These are phyloP conservation scores for Russula dissimulans DNA, from an alignment of 768 basidiomycete species.

Conservation along the genomic window DNA sequence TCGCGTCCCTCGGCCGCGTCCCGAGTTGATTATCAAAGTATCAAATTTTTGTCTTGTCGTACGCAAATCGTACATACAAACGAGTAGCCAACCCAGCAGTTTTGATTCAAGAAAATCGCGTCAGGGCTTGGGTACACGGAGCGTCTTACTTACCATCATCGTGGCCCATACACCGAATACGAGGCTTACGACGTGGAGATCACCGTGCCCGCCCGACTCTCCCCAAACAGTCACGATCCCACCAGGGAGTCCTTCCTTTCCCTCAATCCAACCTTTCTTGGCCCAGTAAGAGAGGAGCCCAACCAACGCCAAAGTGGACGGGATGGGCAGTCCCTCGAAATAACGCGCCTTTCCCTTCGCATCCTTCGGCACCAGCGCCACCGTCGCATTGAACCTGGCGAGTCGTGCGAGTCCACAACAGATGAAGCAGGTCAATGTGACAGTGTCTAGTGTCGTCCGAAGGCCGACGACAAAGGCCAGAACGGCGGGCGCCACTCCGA, in stretches of 20 bases:
- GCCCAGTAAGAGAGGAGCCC: conserved; percentile 73
- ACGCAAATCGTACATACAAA: background rate
- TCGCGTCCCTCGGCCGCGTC: background rate
- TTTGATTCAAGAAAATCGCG: background rate
- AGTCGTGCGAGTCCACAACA: conserved; percentile 95
- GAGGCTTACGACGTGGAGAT: conserved; percentile 71
- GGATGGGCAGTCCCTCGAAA: conserved; percentile 97
- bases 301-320: conserved; percentile 78
- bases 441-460: conserved; percentile 83
- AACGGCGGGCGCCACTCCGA: conserved; percentile 95
- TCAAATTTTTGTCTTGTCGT: too few relatives aligned
- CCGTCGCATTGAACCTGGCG: conserved; percentile 97
- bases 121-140: conserved; percentile 74
- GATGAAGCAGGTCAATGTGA: conserved; percentile 81
- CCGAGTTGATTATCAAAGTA: too few relatives aligned
- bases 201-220: conserved; percentile 60
- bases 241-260: conserved; percentile 62
- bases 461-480: conserved; percentile 87
- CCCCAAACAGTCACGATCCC: conserved; percentile 74
- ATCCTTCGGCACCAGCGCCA: conserved; percentile 88
- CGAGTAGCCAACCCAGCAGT: background rate
- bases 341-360: conserved; percentile 79
- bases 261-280: conserved; percentile 76
- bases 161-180: conserved; percentile 86
- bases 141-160: conserved; percentile 96